A percentile compares a stretch with the other conserved stretches of the same genome.
Evolutionary conservation across 495 filamentous ascomycete genomes (phyloP).

Genomic region (Neurospora sp.): DNA sequence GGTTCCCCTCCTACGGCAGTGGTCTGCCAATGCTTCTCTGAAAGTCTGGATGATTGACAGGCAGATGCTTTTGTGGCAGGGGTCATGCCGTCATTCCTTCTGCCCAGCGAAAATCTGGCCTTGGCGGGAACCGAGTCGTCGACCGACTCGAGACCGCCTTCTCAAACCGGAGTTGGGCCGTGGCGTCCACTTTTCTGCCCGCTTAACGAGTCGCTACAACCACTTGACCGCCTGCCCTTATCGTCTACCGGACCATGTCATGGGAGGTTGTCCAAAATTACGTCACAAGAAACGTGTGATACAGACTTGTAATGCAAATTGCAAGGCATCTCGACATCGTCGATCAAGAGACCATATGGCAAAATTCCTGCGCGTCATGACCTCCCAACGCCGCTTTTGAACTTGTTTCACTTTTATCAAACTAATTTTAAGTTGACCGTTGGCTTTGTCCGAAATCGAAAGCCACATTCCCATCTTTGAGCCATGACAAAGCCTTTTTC

Average conservation of each 20-base stretch:
- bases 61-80: slow-evolving; percentile 1
- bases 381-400: not conserved
- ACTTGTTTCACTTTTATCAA: not conserved
- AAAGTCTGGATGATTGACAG: not conserved
- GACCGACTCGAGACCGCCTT: slow-evolving; percentile 5
- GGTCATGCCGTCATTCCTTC: slow-evolving; percentile 18
- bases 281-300: not conserved
- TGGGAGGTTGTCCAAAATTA: not conserved
- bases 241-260: not conserved
- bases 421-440: not conserved
- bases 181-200: not conserved
- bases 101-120: not conserved
- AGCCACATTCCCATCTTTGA: not conserved
- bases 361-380: not conserved
- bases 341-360: not conserved
- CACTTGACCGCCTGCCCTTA: not conserved
- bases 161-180: not conserved
- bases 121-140: not conserved
- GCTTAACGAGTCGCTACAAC: not conserved
- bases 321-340: not conserved
- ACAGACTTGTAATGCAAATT: not conserved
- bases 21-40: not conserved
- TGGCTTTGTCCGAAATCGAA: not conserved
- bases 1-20: not conserved
- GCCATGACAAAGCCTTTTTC: not conserved